Base-by-base conservation (phyloP, 345 rosid species). In the Eucalyptus microcorys region DNA sequence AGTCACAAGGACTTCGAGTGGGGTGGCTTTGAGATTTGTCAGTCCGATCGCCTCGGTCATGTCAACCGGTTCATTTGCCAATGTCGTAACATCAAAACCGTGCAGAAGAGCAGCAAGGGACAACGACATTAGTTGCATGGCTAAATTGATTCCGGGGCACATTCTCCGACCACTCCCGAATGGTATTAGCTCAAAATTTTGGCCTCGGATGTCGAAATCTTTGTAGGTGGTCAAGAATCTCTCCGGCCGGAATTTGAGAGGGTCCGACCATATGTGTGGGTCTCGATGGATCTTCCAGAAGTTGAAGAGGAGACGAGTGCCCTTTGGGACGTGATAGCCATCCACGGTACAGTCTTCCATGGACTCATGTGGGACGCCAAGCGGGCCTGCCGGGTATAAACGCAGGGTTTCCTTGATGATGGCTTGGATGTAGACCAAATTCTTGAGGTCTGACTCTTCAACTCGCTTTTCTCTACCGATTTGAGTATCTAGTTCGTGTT, bases 391-490 rank as follows among this genome's bases (percentile, higher is more conserved):
- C 1, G 94, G 92, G 55, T 89, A 90, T 17, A 93, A 64, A 43
- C 94, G 90, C 32, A 93, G 4, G 24, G 94, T 90, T 90, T 94
- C 94, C 89, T 94, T 92, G 16, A 90, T 48, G 10, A 94, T 71
- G 37, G 94, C 94, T 79, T 90, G 86, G 19, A 93, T 88, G 83
- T 92, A 92, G 26, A 71, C 76, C 14, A 94, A 61, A 64, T 88
- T 93, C 4, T 55, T 85, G 2, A 92, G 45, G 86, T 93, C 94
- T 26, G 92, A 90, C 42, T 90, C 91, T 7, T 88, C 49, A 3
- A 90, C 91, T 40, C 15, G 87, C 53, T 92, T 90, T 61, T 89
- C 92, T 85, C 84, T 90, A 7, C 94, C 45, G 45, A 43, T 43
- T 43, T 43, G 45, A 43, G 45, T 43, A 43, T 43, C 45, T 43